phyloP scores from a whole-genome alignment of 441 rosid genomes.

The Populus tomentosa region DNA sequence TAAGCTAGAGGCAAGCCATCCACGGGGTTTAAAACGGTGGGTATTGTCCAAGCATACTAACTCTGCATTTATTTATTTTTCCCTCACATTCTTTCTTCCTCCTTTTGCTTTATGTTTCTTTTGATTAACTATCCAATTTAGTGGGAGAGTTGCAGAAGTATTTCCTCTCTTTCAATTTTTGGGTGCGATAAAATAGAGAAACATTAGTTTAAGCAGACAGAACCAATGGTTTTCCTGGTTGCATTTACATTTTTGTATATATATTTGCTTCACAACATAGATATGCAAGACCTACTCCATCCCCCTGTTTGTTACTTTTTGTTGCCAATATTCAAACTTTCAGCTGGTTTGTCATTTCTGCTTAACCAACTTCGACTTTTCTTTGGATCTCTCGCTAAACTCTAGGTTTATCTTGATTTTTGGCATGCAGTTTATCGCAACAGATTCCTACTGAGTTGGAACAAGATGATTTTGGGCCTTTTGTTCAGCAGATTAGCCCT shows the following conservation, averaged over 20 bases:
- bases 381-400: constrained; percentile 2
- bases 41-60: constrained; percentile 14
- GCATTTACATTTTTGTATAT: background rate
- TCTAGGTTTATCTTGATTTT: background rate
- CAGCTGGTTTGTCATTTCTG: constrained; percentile 1
- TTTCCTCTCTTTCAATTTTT: background rate
- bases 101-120: constrained; percentile 1
- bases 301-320: background rate
- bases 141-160: background rate
- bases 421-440: constrained; percentile 35
- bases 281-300: background rate
- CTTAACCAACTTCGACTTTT: background rate
- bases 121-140: constrained; percentile 9
- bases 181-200: background rate
- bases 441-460: constrained; percentile 33
- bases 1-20: constrained; percentile 41
- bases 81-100: background rate
- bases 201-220: background rate
- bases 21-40: constrained; percentile 35
- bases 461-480: constrained; percentile 29
- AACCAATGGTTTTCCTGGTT: background rate
- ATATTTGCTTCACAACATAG: background rate
- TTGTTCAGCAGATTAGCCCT: constrained; percentile 32
- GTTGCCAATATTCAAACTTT: background rate
- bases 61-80: constrained; percentile 6